Evolutionary conservation across 2,329 filamentous ascomycete genomes (phyloP).

Genomic region (Zymoseptoria ardabiliae): DNA sequence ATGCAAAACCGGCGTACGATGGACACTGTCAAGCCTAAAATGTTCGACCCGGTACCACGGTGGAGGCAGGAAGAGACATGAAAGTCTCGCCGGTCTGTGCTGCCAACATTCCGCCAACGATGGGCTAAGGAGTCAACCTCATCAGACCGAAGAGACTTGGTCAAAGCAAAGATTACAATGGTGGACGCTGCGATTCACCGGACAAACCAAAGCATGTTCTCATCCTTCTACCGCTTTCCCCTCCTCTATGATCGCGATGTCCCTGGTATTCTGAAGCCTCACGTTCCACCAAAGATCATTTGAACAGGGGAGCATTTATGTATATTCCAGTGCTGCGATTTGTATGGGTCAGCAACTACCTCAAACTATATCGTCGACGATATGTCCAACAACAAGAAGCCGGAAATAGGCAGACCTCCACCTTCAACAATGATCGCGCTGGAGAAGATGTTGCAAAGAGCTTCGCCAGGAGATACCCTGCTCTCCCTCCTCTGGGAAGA

Average conservation of each 20-base stretch:
- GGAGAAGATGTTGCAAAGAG: no score
- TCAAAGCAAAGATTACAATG: neutral
- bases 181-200: neutral
- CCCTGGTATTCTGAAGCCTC: neutral
- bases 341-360: neutral
- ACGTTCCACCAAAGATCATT: neutral
- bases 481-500: no score
- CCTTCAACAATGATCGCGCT: no score
- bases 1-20: neutral
- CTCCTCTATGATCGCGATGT: no score
- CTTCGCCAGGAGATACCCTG: no score
- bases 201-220: conserved; percentile 1
- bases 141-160: neutral
- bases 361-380: neutral
- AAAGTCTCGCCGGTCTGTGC: neutral
- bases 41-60: neutral
- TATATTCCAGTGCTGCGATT: neutral
- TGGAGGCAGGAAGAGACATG: neutral
- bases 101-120: neutral
- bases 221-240: neutral
- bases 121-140: neutral
- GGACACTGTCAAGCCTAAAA: neutral
- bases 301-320: neutral
- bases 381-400: neutral
- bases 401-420: no score